phyloP scores from a whole-genome alignment of 129 eudicot genomes.

The Scalesia atractyloides region DNA sequence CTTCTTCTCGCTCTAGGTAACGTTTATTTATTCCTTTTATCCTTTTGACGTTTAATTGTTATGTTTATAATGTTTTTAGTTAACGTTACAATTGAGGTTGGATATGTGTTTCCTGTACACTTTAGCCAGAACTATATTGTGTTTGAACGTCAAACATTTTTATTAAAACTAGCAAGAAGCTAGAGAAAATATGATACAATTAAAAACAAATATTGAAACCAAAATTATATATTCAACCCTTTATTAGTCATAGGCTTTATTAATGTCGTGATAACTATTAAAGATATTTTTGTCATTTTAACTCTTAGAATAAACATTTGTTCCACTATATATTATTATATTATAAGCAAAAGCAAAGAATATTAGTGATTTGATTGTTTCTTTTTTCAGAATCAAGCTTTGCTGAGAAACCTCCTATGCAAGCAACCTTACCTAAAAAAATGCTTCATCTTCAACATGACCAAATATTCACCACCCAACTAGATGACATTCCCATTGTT shows the following conservation, averaged over 20 bases:
- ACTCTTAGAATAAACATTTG: not conserved
- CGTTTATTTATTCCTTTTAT: not conserved
- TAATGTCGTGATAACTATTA: not conserved
- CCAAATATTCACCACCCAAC: slow-evolving; percentile 36
- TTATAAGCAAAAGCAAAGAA: slow-evolving; percentile 22
- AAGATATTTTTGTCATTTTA: not conserved
- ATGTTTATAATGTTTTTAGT: not conserved
- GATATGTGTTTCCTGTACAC: not conserved
- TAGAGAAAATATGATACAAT: no score
- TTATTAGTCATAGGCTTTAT: not conserved
- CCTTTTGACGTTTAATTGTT: slow-evolving; percentile 19
- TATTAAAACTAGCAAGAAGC: no score
- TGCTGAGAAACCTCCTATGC: slow-evolving; percentile 38
- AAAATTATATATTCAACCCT: not conserved
- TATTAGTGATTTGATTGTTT: slow-evolving; percentile 25
- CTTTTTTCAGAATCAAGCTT: slow-evolving; percentile 54
- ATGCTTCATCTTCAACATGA: slow-evolving; percentile 36
- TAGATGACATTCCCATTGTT: slow-evolving; percentile 69
- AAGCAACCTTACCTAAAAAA: slow-evolving; percentile 42
- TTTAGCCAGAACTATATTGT: no score
- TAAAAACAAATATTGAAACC: no score
- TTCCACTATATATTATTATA: not conserved
- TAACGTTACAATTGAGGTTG: not conserved
- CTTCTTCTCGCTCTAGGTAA: slow-evolving; percentile 56
- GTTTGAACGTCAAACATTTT: no score